phyloP scores from a whole-genome alignment of 2,329 filamentous ascomycete genomes.

The Drechmeria coniospora region DNA sequence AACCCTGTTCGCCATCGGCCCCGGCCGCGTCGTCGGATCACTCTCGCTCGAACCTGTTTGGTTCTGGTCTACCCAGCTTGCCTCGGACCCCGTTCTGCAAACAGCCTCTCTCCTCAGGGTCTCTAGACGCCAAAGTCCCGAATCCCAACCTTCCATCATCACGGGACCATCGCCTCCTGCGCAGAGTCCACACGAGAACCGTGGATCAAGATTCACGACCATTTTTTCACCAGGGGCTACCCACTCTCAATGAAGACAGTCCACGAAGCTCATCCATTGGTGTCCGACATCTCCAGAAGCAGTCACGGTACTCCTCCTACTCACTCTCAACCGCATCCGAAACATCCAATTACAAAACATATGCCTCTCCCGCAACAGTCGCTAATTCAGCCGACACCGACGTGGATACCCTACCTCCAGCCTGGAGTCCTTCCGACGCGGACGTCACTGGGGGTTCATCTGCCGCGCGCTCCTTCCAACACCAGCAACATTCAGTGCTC shows the following conservation, averaged over 20 bases:
- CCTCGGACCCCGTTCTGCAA: conserved; percentile 33
- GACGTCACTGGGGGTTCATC: conserved; percentile 35
- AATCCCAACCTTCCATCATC: no score
- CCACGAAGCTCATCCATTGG: not conserved
- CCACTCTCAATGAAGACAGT: not conserved
- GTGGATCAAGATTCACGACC: no score
- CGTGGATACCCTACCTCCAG: conserved; percentile 24
- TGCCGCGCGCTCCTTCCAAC: conserved; percentile 21
- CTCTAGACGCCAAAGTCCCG: no score
- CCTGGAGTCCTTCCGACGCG: conserved; percentile 33
- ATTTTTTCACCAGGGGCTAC: no score
- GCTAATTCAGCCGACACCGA: conserved; percentile 9
- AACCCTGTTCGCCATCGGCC: conserved; percentile 28
- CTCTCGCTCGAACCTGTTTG: conserved; percentile 29
- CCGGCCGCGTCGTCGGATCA: conserved; percentile 33
- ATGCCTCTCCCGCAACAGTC: conserved; percentile 20
- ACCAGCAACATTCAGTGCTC: conserved; percentile 17
- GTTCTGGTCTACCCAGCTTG: conserved; percentile 31
- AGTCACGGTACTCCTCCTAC: conserved; percentile 13
- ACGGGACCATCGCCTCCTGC: no score
- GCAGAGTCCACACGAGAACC: no score
- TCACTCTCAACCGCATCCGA: conserved; percentile 31
- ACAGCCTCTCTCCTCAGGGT: conserved; percentile 8
- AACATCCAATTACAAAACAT: conserved; percentile 38
- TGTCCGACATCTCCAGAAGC: conserved; percentile 8